Evolutionary conservation across 1,284 basidiomycete genomes (phyloP).

Genomic region (Abortiporus biennis): DNA sequence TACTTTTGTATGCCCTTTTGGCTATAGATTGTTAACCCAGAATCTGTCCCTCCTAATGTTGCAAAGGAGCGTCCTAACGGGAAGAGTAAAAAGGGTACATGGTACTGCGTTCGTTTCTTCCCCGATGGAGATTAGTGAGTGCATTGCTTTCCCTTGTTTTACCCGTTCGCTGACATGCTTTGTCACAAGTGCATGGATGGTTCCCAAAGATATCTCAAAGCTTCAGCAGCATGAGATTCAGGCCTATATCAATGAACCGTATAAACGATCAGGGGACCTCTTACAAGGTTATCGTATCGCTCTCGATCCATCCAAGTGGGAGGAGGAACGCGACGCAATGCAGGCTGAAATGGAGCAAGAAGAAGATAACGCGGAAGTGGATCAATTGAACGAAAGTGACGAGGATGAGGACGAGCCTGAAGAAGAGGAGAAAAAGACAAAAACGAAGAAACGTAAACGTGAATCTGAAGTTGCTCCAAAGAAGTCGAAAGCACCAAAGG

Average conservation of each 20-base stretch:
- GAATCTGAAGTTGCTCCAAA: conserved; percentile 34
- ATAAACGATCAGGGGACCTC: conserved; percentile 75
- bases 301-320: conserved; percentile 76
- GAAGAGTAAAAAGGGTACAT: conserved; percentile 57
- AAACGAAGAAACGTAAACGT: conserved; percentile 44
- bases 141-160: conserved; percentile 9
- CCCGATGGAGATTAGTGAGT: conserved; percentile 89
- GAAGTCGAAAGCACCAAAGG: conserved; percentile 38
- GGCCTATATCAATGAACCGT: conserved; percentile 69
- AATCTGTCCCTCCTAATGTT: conserved; percentile 53
- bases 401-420: conserved; percentile 52
- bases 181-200: conserved; percentile 91
- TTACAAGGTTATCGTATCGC: conserved; percentile 80
- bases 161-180: too few relatives aligned
- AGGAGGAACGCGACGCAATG: conserved; percentile 45
- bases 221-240: conserved; percentile 81
- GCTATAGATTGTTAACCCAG: conserved; percentile 70
- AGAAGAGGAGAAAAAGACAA: conserved; percentile 35
- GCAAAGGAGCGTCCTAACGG: conserved; percentile 58
- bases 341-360: conserved; percentile 43
- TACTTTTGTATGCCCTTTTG: conserved; percentile 5
- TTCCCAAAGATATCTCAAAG: conserved; percentile 76
- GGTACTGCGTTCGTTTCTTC: conserved; percentile 85
- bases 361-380: conserved; percentile 62
- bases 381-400: conserved; percentile 36